Evolutionary conservation across 2,329 filamentous ascomycete species (phyloP), one percentile per base, ranked within the genome.

Genomic region (Biscogniauxia sp.): DNA sequence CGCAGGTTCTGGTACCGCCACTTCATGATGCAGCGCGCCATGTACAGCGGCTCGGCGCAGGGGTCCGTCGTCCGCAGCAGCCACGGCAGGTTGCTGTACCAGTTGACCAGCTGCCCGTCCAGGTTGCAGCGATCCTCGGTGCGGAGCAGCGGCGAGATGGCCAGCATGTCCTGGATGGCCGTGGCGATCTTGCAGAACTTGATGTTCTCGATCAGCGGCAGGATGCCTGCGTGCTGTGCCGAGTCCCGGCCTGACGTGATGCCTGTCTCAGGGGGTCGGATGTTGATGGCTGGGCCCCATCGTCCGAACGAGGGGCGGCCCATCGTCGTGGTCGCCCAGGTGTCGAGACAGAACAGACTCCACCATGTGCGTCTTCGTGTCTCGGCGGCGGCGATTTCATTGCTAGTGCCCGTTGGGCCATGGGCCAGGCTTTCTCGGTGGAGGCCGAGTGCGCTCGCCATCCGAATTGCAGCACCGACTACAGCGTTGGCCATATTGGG

Each of bases 1-100:
- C 90, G 87, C 53, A 92, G 82, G 68, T 92, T 92, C 70, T 91
- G 87, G 71, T 91, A 93, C 15, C 90, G 84, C 91, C 90, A 93
- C 73, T 91, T 90, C 88, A 93, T 92, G 67, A 93, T 84, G 64
- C 86, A 86, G 55, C 90, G 83, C 0, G 88, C 85, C 54, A 89
- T 88, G 64, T 86, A 86, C 19, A 93, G 82, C 1, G 88, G 85
- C 66, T 91, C 88, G 0, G 88, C 86, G 70, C 88, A 91, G 9
- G 88, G 84, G 59, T 92, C 87, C 11, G 79, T 84, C 20, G 85
- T 84, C 65, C 84, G 81, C 37, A 89, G 78, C 15, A 89, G 79
- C 79, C 85, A 85, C 4, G 89, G 90, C 1, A 93, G 81, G 55
- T 84, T 86, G 59, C 86, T 85, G 74, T 90, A 88, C 91, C 91